These are phyloP conservation scores for Kazachstania sp. DNA, from an alignment of 1,139 yeast species.

Conservation along the genomic window DNA sequence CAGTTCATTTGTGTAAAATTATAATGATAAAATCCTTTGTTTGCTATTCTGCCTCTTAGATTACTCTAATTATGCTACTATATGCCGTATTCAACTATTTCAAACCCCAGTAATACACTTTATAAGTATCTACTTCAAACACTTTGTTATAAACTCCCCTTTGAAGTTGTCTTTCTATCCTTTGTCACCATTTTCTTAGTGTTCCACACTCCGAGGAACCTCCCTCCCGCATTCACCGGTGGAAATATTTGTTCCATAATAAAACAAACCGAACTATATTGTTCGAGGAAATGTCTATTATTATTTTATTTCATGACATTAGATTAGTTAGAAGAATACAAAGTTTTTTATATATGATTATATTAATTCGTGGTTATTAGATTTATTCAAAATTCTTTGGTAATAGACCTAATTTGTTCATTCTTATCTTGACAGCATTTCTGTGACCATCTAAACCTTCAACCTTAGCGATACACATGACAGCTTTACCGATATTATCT, in stretches of 20 bases:
- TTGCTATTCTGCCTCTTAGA: not conserved
- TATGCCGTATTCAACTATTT: too few relatives aligned
- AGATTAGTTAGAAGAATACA: not conserved
- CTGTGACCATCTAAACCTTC: constrained; percentile 97
- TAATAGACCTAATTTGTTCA: constrained; percentile 60
- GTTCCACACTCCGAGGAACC: too few relatives aligned
- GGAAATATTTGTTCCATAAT: too few relatives aligned
- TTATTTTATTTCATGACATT: not conserved
- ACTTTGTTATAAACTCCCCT: too few relatives aligned
- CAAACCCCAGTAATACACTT: too few relatives aligned
- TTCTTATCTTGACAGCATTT: constrained; percentile 88
- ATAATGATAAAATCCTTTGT: too few relatives aligned
- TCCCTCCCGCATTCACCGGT: too few relatives aligned
- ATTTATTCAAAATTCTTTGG: constrained; percentile 27
- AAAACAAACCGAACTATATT: too few relatives aligned
- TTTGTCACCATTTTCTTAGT: too few relatives aligned
- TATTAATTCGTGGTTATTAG: not conserved
- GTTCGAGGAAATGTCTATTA: too few relatives aligned
- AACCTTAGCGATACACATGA: constrained; percentile 91
- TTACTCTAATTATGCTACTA: not conserved
- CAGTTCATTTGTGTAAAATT: not conserved
- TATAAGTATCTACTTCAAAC: too few relatives aligned
- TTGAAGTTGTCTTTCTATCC: too few relatives aligned
- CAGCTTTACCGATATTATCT: constrained; percentile 83
- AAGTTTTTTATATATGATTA: not conserved